phyloP scores from a whole-genome alignment of 108 stramenopile genomes.

The Seminavis robusta region DNA sequence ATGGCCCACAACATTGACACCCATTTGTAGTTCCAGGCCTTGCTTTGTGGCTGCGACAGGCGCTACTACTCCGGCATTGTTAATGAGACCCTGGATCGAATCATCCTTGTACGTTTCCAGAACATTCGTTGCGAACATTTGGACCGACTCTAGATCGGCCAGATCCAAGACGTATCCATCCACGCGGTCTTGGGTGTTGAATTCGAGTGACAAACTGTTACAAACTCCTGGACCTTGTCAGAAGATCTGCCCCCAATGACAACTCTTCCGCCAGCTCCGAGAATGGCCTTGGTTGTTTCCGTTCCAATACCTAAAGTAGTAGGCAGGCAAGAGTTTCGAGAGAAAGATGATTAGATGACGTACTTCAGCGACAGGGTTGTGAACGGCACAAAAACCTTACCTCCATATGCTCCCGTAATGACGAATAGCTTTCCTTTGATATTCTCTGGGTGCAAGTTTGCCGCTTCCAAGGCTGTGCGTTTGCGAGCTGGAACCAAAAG shows the following conservation, averaged over 20 bases:
- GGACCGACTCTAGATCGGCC: neutral
- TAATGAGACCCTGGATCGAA: neutral
- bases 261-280: constrained; percentile 22
- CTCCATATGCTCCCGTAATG: constrained; percentile 35
- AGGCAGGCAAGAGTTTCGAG: too few species aligned
- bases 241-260: constrained; percentile 6
- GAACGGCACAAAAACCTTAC: too few species aligned
- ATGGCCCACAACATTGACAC: constrained; percentile 7
- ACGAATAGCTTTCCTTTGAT: constrained; percentile 10
- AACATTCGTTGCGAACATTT: neutral
- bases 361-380: too few species aligned
- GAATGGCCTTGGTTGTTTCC: constrained; percentile 27
- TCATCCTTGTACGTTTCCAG: neutral
- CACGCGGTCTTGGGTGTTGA: neutral
- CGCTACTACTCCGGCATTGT: constrained; percentile 6
- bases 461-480: neutral
- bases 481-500: neutral
- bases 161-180: neutral
- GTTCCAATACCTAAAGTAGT: too few species aligned
- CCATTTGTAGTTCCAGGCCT: constrained; percentile 9
- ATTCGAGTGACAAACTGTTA: neutral
- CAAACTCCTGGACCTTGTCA: neutral
- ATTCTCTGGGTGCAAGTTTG: neutral
- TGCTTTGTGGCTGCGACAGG: constrained; percentile 1
- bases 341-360: too few species aligned